Base-by-base conservation (phyloP, 2,329 filamentous ascomycete genomes). In the Samsoniella hepiali region DNA sequence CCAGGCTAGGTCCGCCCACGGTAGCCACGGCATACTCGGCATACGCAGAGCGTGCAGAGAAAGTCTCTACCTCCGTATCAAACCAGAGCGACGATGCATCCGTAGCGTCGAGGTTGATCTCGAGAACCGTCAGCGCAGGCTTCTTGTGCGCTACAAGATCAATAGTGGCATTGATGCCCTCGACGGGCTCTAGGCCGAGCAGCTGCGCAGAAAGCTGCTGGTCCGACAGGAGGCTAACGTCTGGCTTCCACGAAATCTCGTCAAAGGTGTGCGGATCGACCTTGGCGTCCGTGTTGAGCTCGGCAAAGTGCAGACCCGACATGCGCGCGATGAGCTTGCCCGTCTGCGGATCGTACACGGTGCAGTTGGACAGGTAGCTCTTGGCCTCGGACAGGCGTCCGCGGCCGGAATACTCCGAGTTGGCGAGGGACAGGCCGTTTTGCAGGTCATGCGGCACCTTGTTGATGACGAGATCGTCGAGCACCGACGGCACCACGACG, bases 131-230 rank as follows among this genome's bases (percentile, higher is more conserved):
- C 2, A 75, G 67, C 1, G 54, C 45, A 1, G 76, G 76, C 29
- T 69, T 75, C 62, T 73, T 74, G 64, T 78, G 73, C 0, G 71
- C 74, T 1, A 76, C 60, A 0, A 77, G 63, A 55, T 78, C 72
- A 6, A 79, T 59, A 1, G 75, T 49, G 1, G 29, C 13, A 27
- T 66, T 38, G 36, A 66, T 31, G 22, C 34, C 56, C 10, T 31
- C 44, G 17, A 8, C 50, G 22, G 36, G 13, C 10, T 58, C 56
- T 1, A 58, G 56, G 11, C 56, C 27, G 3, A 47, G 44, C 3
- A 36, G 32, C 13, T 45, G 40, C 2, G 55, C 44, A 3, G 56
- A 31, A 11, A 58, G 31, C 27, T 58, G 40, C 22, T 63, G 50
- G 17, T 6, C 1, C 6, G 54, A 67, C 7, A 71, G 31, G 22